These are phyloP conservation scores for Vanrija humicola DNA, from an alignment of 1,284 basidiomycete species.

Conservation along the genomic window DNA sequence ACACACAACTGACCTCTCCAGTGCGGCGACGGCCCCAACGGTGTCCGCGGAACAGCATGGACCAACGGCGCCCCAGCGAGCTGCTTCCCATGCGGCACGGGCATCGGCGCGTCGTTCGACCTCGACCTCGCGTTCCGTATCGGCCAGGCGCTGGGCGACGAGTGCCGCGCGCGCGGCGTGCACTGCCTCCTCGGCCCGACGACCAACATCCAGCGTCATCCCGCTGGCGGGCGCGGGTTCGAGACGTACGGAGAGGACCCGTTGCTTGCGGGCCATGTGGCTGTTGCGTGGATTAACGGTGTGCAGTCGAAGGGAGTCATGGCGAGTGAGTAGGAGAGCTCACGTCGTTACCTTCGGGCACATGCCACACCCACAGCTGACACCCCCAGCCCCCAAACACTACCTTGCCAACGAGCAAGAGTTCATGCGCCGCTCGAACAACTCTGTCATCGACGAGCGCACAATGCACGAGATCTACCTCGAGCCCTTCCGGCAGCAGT, in stretches of 20 bases:
- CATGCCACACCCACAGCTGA: too few relatives aligned
- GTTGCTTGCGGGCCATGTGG: slow-evolving; percentile 62
- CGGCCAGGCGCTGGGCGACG: slow-evolving; percentile 60
- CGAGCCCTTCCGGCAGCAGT: slow-evolving; percentile 74
- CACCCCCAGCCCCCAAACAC: slow-evolving; percentile 15
- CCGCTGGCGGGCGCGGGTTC: slow-evolving; percentile 63
- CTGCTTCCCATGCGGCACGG: slow-evolving; percentile 56
- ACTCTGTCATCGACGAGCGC: slow-evolving; percentile 57
- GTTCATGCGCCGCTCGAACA: slow-evolving; percentile 38
- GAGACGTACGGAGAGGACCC: slow-evolving; percentile 55
- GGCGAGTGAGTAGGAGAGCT: slow-evolving; percentile 48
- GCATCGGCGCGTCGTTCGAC: slow-evolving; percentile 70
- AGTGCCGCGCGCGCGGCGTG: slow-evolving; percentile 65
- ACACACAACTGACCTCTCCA: slow-evolving; percentile 1
- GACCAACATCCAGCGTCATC: slow-evolving; percentile 72
- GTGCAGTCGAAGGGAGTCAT: slow-evolving; percentile 66
- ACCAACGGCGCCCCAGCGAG: slow-evolving; percentile 25
- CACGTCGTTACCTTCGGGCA: too few relatives aligned
- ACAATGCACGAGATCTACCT: slow-evolving; percentile 77
- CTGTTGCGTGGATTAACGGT: slow-evolving; percentile 65
- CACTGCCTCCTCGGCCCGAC: slow-evolving; percentile 68
- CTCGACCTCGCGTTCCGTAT: slow-evolving; percentile 60
- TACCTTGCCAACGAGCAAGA: slow-evolving; percentile 53
- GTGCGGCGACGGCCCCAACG: slow-evolving; percentile 51
- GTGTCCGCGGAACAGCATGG: slow-evolving; percentile 35